Evolutionary conservation across 2,329 filamentous ascomycete genomes (phyloP), one percentile per base, ranked within the genome.

Genomic region (Cytospora mali): DNA sequence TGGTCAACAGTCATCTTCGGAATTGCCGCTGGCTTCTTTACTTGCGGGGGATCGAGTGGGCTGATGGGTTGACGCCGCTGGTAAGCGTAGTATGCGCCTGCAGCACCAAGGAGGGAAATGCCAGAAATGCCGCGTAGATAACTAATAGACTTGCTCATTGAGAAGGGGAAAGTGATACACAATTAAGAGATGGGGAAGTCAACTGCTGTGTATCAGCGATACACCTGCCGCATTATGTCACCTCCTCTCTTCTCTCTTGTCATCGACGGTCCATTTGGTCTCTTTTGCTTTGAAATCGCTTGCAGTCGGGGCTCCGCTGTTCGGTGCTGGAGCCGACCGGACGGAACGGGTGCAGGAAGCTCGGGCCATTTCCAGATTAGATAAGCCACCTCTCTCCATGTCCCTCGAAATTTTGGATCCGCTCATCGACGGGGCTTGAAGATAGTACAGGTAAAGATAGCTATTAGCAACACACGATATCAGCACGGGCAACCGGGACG

Each of bases 1-100:
- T 79, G 75, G 49, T 75, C 75, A 55, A 76, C 75, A 35, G 78
- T 73, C 79, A 81, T 82, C 58, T 71, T 79, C 70, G 52, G 67
- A 55, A 58, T 54, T 31, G 62, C 66, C 6, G 31, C 11, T 65
- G 55, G 55, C 6, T 62, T 62, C 31, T 64, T 58, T 33, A 56
- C 23, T 56, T 64, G 59, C 46, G 61, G 21, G 18, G 39, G 25
- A 18, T 14, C 18, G 42, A 33, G 25, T 33, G 42, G 39, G 14
- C 55, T 42, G 31, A 25, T 42, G 31, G 21, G 23, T 31, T 31
- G 51, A 27, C 29, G 59, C 23, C 29, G 53, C 52, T 35, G 64
- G 16, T 66, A 57, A 64, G 61, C 67, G 55, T 64, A 58, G 55
- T 69, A 71, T 64, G 63, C 66, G 35, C 69, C 69, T 48, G 60